Base-by-base conservation (phyloP, 2,329 filamentous ascomycete species). In the Samsoniella hepiali region DNA sequence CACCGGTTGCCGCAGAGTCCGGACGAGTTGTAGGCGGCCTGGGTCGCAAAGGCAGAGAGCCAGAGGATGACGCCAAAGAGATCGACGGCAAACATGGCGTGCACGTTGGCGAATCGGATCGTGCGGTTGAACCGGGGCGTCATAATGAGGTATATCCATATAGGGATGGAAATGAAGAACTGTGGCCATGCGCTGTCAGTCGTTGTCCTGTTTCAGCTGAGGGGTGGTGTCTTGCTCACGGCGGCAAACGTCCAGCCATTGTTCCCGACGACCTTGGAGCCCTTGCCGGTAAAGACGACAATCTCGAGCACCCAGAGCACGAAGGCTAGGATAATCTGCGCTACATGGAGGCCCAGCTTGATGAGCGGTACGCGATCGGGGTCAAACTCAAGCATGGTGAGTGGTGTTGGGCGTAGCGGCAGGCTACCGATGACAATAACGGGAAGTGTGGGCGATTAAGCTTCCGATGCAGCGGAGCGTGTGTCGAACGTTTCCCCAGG, bases 21-120 rank as follows among this genome's bases (percentile, higher is more conserved):
- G 29, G 79, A 77, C 3, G 80, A 78, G 75, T 89, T 89, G 75
- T 85, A 89, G 9, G 84, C 80, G 2, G 88, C 87, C 70, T 89
- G 85, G 22, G 84, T 82, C 36, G 87, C 83, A 71, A 89, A 90
- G 22, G 83, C 87, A 3, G 87, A 87, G 50, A 90, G 78, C 87
- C 87, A 90, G 66, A 89, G 75, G 67, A 90, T 73, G 70, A 78
- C 76, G 71, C 82, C 88, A 63, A 86, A 45, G n/a, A 73, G 74
- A 70, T 90, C 87, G 38, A 88, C 77, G 9, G 74, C 76, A 31
- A 85, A 75, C 80, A 90, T 86, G 65, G 80, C 86, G 67, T 86
- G 82, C 3, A 87, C 85, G 64, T 88, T 78, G 58, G 87, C 87
- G 60, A 87, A 79, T 66, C 80, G 84, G 62, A 84, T 81, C 5